Base-by-base conservation (phyloP, 306 rosid genomes). In the Amphicarpaea edgeworthii region DNA sequence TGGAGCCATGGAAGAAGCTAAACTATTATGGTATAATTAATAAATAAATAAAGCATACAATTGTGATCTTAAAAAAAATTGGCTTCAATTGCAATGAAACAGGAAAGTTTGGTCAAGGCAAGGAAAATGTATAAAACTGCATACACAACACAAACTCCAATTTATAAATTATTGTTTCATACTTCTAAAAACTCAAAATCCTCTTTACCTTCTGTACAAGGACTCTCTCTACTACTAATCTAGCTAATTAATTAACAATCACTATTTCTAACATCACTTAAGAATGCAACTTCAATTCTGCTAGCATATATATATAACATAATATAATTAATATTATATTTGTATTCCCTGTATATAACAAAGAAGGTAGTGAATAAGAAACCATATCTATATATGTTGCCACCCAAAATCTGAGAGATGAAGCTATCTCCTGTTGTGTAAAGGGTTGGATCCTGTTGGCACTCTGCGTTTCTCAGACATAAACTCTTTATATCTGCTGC, bases 391-490 rank as follows among this genome's bases (percentile, higher is more conserved):
- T 69, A 20, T 47, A 66, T 76, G 26, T 6, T 40, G 5, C 34
- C 54, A 72, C 57, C 58, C 70, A 67, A 77, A 82, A 68, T 68
- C 83, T 65, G 77, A 75, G 70, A 79, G 67, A 79, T 63, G 34
- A 54, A 68, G 37, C 82, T 87, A 86, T 86, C 96, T 87, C 89
- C 76, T 91, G 93, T 94, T 94, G 91, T 94, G 98, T 77, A 93
- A 76, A 19, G 97, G 98, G 86, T 93, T 93, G 66, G 98, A 91
- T 79, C 98, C 98, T 61, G 98, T 90, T 8, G 97, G 98, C 32
- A 93, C 94, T 61, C 77, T 86, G 62, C 98, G 85, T 83, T 91
- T 88, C 85, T 91, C 79, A 7, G 88, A 87, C 42, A 51, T 70
- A 42, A 88, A 86, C 12, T 69, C 90, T 66, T 40, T 40, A n/a